These are phyloP conservation scores for Xylariaceae sp. DNA, from an alignment of 2,329 filamentous ascomycete species.

Conservation along the genomic window DNA sequence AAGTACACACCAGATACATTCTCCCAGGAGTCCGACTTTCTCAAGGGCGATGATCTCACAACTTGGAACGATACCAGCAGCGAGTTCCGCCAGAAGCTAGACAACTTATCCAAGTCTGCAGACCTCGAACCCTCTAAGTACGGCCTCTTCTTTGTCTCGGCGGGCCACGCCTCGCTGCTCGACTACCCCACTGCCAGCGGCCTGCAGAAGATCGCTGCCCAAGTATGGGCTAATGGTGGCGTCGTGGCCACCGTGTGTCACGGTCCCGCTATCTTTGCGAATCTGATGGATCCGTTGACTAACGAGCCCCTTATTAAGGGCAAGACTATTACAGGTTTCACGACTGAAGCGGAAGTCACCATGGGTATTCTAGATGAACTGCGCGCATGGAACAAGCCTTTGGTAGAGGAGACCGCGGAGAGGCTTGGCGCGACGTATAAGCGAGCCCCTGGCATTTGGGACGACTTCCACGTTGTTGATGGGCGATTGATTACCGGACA, in stretches of 20 bases:
- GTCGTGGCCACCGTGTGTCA: conserved; percentile 42
- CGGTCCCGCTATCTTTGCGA: conserved; percentile 36
- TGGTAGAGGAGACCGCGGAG: conserved; percentile 33
- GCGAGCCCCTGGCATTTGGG: conserved; percentile 24
- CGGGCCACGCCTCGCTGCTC: conserved; percentile 43
- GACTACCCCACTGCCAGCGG: conserved; percentile 41
- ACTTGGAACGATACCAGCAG: conserved; percentile 38
- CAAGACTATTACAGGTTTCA: conserved; percentile 38
- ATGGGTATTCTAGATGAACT: conserved; percentile 33
- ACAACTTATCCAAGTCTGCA: conserved; percentile 37
- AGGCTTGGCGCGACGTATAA: conserved; percentile 15
- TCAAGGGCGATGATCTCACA: conserved; percentile 36
- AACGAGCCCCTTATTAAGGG: conserved; percentile 35
- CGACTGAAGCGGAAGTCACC: conserved; percentile 34
- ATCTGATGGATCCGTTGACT: conserved; percentile 31
- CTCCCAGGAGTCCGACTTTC: conserved; percentile 38
- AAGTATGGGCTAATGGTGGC: conserved; percentile 38
- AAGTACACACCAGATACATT: conserved; percentile 42
- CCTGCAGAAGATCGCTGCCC: conserved; percentile 38
- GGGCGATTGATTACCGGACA: conserved; percentile 39
- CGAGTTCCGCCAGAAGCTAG: conserved; percentile 43
- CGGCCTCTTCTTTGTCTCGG: conserved; percentile 41
- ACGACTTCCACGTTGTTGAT: conserved; percentile 31
- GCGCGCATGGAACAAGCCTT: conserved; percentile 28
- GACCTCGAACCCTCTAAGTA: conserved; percentile 32